Evolutionary conservation across 1,284 basidiomycete species (phyloP).

Genomic region (Trichosporon sp.): DNA sequence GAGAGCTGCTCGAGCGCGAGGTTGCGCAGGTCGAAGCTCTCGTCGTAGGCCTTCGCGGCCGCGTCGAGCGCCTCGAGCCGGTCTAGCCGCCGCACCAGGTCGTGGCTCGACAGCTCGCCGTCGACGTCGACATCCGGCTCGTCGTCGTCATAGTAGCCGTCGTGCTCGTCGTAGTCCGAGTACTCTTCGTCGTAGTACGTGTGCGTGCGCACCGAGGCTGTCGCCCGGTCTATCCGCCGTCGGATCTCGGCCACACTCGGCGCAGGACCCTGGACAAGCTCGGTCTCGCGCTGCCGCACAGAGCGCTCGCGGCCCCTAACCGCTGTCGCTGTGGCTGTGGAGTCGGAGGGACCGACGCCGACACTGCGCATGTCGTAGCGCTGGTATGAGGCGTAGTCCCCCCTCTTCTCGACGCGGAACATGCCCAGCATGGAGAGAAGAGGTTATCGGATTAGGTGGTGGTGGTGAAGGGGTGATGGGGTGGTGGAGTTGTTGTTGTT

Average conservation of each 20-base stretch:
- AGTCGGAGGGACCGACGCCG: not conserved
- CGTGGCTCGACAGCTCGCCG: not conserved
- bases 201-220: not conserved
- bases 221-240: not conserved
- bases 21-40: not conserved
- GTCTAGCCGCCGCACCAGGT: not conserved
- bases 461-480: not conserved
- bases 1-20: not conserved
- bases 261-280: not conserved
- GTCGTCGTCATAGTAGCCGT: not conserved
- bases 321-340: not conserved
- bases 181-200: not conserved
- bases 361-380: conserved; percentile 1
- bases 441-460: not conserved
- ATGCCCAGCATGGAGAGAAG: not conserved
- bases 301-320: not conserved
- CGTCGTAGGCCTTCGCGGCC: not conserved
- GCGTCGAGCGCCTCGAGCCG: not conserved
- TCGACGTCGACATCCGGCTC: not conserved
- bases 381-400: not conserved
- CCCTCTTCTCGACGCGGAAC: not conserved
- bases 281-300: not conserved
- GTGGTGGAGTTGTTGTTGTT: not conserved
- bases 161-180: not conserved
- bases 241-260: not conserved